Conservation (phyloP, 371 early-diverging fungal species). For the Thermomucor indicae-seudaticae region DNA sequence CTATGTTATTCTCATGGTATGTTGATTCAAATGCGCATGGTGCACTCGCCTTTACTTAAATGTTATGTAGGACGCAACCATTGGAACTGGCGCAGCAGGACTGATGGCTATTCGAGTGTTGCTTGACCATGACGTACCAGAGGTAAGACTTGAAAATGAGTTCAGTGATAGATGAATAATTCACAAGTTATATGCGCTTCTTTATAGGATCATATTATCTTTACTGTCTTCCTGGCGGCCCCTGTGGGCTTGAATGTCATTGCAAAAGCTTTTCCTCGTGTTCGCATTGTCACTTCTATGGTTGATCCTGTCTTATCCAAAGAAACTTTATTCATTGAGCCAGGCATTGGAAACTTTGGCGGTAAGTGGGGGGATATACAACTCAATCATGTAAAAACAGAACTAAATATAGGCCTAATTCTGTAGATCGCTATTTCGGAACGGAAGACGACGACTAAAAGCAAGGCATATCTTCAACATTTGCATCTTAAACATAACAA, state of each 20-base stretch:
- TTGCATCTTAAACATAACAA: too few species aligned
- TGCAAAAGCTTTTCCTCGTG: conserved; percentile 76
- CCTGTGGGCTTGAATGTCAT: conserved; percentile 74
- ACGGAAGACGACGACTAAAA: conserved; percentile 24
- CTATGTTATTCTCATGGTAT: conserved; percentile 62
- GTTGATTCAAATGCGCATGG: conserved; percentile 1
- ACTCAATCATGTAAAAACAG: too few species aligned
- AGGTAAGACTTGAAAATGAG: conserved; percentile 44
- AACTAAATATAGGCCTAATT: background rate
- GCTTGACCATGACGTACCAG: conserved; percentile 82
- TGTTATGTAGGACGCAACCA: conserved; percentile 62
- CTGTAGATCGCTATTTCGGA: conserved; percentile 47
- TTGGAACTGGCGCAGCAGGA: conserved; percentile 88
- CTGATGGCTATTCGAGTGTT: conserved; percentile 91
- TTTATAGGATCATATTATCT: conserved; percentile 70
- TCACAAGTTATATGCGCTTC: background rate
- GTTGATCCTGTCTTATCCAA: conserved; percentile 63
- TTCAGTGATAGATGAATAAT: too few species aligned
- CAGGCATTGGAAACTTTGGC: conserved; percentile 90
- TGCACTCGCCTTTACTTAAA: background rate
- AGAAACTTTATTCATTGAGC: conserved; percentile 67
- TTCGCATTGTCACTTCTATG: conserved; percentile 77
- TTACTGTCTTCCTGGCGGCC: conserved; percentile 75
- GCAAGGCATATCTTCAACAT: background rate
- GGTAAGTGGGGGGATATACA: too few species aligned